Percentiles rank a stretch among this genome's conserved stretches.
These are phyloP conservation scores for Farysia itapuensis DNA, from an alignment of 1,284 basidiomycete genomes.

Conservation along the genomic window DNA sequence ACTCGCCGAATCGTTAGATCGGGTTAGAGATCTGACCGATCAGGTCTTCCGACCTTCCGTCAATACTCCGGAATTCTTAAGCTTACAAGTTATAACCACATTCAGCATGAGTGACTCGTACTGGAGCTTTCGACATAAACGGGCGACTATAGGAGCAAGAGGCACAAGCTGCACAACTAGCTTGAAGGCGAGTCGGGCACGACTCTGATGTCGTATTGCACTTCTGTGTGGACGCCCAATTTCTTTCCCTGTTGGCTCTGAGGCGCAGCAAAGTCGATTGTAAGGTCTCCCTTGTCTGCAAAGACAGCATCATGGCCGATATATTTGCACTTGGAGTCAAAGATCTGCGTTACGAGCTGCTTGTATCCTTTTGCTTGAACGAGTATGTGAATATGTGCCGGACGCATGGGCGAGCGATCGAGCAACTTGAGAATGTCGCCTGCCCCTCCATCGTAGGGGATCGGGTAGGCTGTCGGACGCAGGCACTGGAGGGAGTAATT, in stretches of 20 bases:
- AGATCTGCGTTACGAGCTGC: constrained; percentile 50
- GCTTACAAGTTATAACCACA: too few species aligned
- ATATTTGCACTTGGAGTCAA: constrained; percentile 59
- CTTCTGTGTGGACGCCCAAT: constrained; percentile 22
- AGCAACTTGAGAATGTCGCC: constrained; percentile 59
- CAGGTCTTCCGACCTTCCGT: too few species aligned
- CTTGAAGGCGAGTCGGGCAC: constrained; percentile 10
- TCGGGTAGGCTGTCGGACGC: constrained; percentile 60
- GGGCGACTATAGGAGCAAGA: too few species aligned
- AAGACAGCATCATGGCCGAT: constrained; percentile 61
- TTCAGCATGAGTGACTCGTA: too few species aligned
- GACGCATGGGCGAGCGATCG: constrained; percentile 60
- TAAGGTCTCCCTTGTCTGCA: constrained; percentile 60
- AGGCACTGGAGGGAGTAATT: constrained; percentile 56
- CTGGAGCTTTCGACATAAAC: too few species aligned
- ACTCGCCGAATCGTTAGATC: too few species aligned
- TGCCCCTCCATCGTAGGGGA: constrained; percentile 60
- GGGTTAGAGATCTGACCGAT: too few species aligned
- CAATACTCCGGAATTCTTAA: too few species aligned
- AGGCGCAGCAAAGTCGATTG: constrained; percentile 53
- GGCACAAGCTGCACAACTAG: neutral
- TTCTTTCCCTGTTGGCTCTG: constrained; percentile 19
- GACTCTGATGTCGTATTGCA: constrained; percentile 50
- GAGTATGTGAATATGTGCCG: constrained; percentile 60
- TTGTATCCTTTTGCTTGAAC: constrained; percentile 22